Evolutionary conservation across 2,329 filamentous ascomycete genomes (phyloP), one percentile per base, ranked within the genome.

Genomic region (Zymoseptoria ardabiliae): DNA sequence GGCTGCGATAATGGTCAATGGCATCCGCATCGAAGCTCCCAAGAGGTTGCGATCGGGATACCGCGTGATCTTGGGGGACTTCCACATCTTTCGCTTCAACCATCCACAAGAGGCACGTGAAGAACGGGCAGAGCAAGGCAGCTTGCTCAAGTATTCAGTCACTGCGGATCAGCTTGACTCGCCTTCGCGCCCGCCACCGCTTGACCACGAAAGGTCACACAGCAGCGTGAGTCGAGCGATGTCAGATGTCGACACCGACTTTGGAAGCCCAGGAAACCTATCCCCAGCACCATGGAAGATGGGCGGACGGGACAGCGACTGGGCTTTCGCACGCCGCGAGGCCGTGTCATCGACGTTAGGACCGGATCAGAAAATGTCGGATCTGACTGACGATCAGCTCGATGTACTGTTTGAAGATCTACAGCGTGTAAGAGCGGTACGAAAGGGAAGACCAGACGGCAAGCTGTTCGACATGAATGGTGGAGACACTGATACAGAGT

Each of bases 1-100:
- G n/a, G 94, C 94, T 0, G 91, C 92, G 10, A 90, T 99, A 59
- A 99, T 99, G 94, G 91, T 99, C 56, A 99, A 99, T 69, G 94
- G 94, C 59, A 84, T 93, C 65, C 88, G 92, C 19, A 89, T 97
- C 57, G 85, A 91, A 57, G 91, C 92, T 69, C 87, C 92, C 1
- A 91, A 88, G 65, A 85, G 91, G 65, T 80, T 99, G 50, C 88
- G 92, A 70, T 97, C 92, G 69, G 94, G 94, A 5, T 96, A 92
- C 72, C 88, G 94, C 62, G 89, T 99, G 57, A 99, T 99, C 63
- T 80, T 99, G 9, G 94, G 94, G 49, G 94, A 99, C 74, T 99
- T 99, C 68, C 94, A 99, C 73, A 99, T 99, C 62, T 97, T 99
- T 77, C 83, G 94, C 58, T 99, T 99, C 79, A 99, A 97, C 69